Base-by-base conservation (phyloP, 2,329 filamentous ascomycete species). In the Chaetothyriales sp. region DNA sequence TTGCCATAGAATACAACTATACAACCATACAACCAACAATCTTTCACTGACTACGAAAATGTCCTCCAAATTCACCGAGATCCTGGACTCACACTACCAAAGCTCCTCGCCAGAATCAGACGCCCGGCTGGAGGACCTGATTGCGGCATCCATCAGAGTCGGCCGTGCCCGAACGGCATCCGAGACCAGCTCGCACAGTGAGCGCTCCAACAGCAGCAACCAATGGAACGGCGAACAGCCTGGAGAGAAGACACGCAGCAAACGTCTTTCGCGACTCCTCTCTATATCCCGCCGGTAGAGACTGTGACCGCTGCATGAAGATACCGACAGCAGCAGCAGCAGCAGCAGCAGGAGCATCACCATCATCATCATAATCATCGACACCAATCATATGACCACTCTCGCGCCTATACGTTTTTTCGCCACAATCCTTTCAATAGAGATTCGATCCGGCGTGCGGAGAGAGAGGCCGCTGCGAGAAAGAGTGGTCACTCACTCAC, bases 61-160 rank as follows among this genome's bases (percentile, higher is more conserved):
- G 57, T 56, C 66, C 18, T 70, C 67, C 54, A 68, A 64, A 54
- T 70, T 70, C 55, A 63, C 69, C 52, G 68, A 70, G 56, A 68
- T 70, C 49, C 65, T 70, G 55, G 64, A 69, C 44, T 62, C 66
- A 51, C 61, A 64, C 44, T 58, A 58, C 19, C 57, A 63, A 26
- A 58, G 60, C 12, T 63, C 62, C 49, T 63, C 66, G 28, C 68
- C 66, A 44, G 62, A 66, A 49, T 65, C 62, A 18, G 68, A 70
- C 50, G 68, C 70, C 46, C 65, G 65, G 6, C 65, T 70, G 2
- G 68, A 70, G 52, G 68, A 70, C 47, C 66, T 70, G 53, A 63
- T 70, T 18, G 67, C 65, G 51, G 63, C 65, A 47, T 64, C 67
- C 49, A 64, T 69, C 26, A 50, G 56, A 26, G 45, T 53, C 39